These are phyloP conservation scores for Gossypium anomalum DNA, from an alignment of 345 rosid species.

Conservation along the genomic window DNA sequence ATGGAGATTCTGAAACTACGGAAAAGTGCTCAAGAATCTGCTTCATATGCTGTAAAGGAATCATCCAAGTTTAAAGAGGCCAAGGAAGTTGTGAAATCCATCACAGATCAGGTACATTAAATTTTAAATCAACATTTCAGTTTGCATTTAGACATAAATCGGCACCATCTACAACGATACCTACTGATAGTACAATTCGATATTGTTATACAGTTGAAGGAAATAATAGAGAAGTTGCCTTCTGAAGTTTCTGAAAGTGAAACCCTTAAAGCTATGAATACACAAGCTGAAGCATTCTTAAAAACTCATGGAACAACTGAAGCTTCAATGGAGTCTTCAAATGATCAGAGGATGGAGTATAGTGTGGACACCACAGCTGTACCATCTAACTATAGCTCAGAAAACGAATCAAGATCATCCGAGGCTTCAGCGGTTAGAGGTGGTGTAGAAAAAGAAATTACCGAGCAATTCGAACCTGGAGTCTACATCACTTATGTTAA, in stretches of 20 bases:
- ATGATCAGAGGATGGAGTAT: constrained; percentile 26
- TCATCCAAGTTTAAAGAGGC: constrained; percentile 55
- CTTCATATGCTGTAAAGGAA: constrained; percentile 42
- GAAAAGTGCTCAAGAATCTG: constrained; percentile 43
- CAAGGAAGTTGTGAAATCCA: constrained; percentile 53
- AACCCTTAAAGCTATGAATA: constrained; percentile 45
- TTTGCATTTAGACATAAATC: not conserved
- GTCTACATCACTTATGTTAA: constrained; percentile 69
- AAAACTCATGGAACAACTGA: constrained; percentile 30
- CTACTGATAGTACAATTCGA: not conserved
- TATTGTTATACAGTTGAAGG: constrained; percentile 52
- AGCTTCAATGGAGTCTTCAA: constrained; percentile 25
- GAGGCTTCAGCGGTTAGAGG: constrained; percentile 27
- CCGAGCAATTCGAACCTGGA: constrained; percentile 89
- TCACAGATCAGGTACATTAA: constrained; percentile 51
- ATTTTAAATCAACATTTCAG: not conserved
- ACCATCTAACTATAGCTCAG: constrained; percentile 31
- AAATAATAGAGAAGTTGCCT: constrained; percentile 50
- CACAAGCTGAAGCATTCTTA: constrained; percentile 57
- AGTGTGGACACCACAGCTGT: constrained; percentile 21
- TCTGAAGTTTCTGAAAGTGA: constrained; percentile 48
- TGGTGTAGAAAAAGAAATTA: constrained; percentile 44
- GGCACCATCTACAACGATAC: not conserved
- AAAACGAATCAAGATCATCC: constrained; percentile 26
- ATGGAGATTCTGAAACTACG: constrained; percentile 49